Evolutionary conservation across 176 grass and related monocot species (phyloP).

Genomic region (Juncus effusus): DNA sequence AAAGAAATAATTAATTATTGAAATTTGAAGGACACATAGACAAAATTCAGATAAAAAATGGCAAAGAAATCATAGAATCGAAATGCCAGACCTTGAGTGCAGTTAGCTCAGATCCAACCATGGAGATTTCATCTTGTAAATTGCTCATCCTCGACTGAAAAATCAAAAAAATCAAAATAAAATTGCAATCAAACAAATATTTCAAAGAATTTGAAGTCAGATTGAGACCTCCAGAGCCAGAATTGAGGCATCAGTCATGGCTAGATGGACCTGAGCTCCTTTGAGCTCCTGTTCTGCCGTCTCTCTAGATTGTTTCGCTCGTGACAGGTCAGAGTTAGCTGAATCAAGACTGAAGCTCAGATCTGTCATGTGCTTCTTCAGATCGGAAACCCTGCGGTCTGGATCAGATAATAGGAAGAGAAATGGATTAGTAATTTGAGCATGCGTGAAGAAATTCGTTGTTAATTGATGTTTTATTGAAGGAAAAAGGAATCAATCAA

Average conservation of each 20-base stretch:
- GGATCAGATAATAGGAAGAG: not conserved
- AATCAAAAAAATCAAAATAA: not conserved
- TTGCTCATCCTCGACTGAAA: constrained; percentile 42
- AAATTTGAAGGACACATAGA: not conserved
- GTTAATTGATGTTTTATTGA: not conserved
- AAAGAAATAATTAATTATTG: not conserved
- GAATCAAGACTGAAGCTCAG: constrained; percentile 28
- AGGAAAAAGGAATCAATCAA: not conserved
- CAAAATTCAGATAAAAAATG: not conserved
- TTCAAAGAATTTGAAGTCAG: not conserved
- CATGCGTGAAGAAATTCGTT: not conserved
- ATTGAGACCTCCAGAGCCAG: constrained; percentile 42
- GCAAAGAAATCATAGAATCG: not conserved
- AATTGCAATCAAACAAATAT: not conserved
- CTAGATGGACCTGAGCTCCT: constrained; percentile 45
- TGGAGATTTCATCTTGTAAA: constrained; percentile 58
- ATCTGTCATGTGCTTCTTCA: constrained; percentile 47
- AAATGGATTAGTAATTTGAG: not conserved
- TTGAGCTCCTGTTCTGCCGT: constrained; percentile 48
- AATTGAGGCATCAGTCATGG: constrained; percentile 46
- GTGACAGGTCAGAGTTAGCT: constrained; percentile 40
- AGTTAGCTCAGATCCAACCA: constrained; percentile 37
- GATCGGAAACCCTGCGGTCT: constrained; percentile 59
- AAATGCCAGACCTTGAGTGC: constrained; percentile 44
- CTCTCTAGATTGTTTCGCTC: constrained; percentile 53